Evolutionary conservation across 1,284 basidiomycete species (phyloP), one percentile per base, ranked within the genome.

Genomic region (Pseudozyma tsukubaensis): DNA sequence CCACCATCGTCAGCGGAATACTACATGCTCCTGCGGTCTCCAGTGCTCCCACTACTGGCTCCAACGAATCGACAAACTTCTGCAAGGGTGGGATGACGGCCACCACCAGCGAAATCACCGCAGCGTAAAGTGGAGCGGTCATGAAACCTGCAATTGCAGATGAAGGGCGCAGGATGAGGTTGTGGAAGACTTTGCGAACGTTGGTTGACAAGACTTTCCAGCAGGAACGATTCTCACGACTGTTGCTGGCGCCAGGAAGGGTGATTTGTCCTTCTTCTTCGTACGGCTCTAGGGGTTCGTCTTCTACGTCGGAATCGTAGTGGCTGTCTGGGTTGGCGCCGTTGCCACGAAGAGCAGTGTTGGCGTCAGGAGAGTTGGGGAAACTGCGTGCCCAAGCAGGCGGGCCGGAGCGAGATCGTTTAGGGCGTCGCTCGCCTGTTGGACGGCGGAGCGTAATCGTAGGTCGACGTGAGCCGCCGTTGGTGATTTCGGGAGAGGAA

Each of bases 1-100:
- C 94, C 65, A 97, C 89, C 40, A 97, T 87, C 3, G 94, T 97
- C 24, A 97, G 84, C 0, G 94, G 94, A 72, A 97, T 86, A 82
- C 79, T 66, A 72, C 85, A 86, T 9, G 83, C 81, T 19, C 86
- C 86, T 10, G 85, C 80, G 37, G 81, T 84, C 53, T 84, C 79
- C 44, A 86, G 79, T n/a, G 86, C 85, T 37, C 85, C 86, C n/a
- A 85, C 83, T 12, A 86, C 65, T 6, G 86, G 85, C 59, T 82
- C 78, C 18, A 85, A 45, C 42, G 81, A 65, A 47, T 84, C 81
- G 49, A 86, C 55, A 16, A 77, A 70, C 40, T 70, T 57, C 66
- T 86, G 86, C 13, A 96, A 77, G 1, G 92, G 91, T 7, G 87
- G 90, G 18, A 92, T 88, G 76, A 92, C 89, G 1, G 94, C 94